Evolutionary conservation across 2,329 filamentous ascomycete genomes (phyloP).

Genomic region (Plectosphaerella cucumerina): DNA sequence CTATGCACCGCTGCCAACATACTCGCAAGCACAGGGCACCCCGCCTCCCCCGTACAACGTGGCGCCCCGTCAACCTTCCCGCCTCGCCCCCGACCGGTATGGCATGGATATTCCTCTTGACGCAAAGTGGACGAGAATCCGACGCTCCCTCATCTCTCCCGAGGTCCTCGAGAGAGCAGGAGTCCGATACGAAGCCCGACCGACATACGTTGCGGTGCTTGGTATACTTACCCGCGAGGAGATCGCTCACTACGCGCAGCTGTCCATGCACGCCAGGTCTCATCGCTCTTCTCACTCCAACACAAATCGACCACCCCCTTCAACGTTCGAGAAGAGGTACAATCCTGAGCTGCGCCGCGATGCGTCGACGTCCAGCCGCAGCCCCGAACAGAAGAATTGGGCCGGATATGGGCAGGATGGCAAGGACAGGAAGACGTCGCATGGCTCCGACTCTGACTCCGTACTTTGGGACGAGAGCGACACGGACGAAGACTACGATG

Average conservation of each 20-base stretch:
- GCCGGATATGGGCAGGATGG: background rate
- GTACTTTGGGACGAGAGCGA: slow-evolving; percentile 24
- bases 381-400: slow-evolving; percentile 10
- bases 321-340: background rate
- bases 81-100: slow-evolving; percentile 51
- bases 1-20: slow-evolving; percentile 28
- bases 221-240: slow-evolving; percentile 49
- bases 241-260: slow-evolving; percentile 46
- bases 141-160: slow-evolving; percentile 50
- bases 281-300: slow-evolving; percentile 8
- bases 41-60: slow-evolving; percentile 12
- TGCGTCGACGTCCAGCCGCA: slow-evolving; percentile 27
- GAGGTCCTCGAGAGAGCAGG: slow-evolving; percentile 52
- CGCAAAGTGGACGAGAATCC: slow-evolving; percentile 57
- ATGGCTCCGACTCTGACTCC: slow-evolving; percentile 16
- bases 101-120: slow-evolving; percentile 53
- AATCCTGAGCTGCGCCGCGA: slow-evolving; percentile 6
- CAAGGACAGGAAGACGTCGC: slow-evolving; percentile 5
- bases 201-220: slow-evolving; percentile 56
- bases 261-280: slow-evolving; percentile 42
- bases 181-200: slow-evolving; percentile 56
- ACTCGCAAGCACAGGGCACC: slow-evolving; percentile 12
- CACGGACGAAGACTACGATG: slow-evolving; percentile 16
- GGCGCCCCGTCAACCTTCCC: slow-evolving; percentile 20
- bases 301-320: slow-evolving; percentile 2